These are phyloP conservation scores for Trichosanthes truncata DNA, from an alignment of 306 rosid genomes.

Conservation along the genomic window DNA sequence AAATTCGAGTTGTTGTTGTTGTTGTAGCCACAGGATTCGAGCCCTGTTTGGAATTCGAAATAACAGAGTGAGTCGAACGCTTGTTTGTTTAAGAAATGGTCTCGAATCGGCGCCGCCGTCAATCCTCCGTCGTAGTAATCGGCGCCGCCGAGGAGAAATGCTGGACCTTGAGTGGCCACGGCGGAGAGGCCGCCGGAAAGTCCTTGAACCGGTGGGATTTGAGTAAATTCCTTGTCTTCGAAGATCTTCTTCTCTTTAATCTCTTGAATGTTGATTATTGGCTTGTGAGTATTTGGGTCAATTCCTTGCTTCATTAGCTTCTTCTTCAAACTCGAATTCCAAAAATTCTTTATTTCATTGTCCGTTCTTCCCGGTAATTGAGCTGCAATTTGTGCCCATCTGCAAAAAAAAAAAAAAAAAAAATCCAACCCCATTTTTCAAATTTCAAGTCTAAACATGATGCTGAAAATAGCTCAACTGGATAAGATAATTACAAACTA, in stretches of 20 bases:
- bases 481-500: too few species aligned
- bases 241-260: slow-evolving; percentile 24
- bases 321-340: slow-evolving; percentile 95
- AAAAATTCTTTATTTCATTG: slow-evolving; percentile 87
- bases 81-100: slow-evolving; percentile 25
- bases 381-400: slow-evolving; percentile 99
- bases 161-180: slow-evolving; percentile 34
- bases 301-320: slow-evolving; percentile 91
- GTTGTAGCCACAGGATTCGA: slow-evolving; percentile 20
- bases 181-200: slow-evolving; percentile 13
- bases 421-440: background rate
- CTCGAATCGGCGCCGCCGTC: slow-evolving; percentile 35
- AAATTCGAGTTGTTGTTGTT: background rate
- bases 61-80: slow-evolving; percentile 46
- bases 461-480: background rate
- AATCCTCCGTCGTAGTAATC: slow-evolving; percentile 29
- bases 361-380: slow-evolving; percentile 97
- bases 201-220: slow-evolving; percentile 10
- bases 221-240: background rate
- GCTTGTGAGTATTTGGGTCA: slow-evolving; percentile 89
- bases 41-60: slow-evolving; percentile 37
- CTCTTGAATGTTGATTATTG: slow-evolving; percentile 27
- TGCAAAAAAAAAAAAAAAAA: slow-evolving; percentile 1
- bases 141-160: slow-evolving; percentile 41
- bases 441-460: background rate